phyloP scores from a whole-genome alignment of 192 early-diverging fungal species.

The Lunasporangiospora selenospora region DNA sequence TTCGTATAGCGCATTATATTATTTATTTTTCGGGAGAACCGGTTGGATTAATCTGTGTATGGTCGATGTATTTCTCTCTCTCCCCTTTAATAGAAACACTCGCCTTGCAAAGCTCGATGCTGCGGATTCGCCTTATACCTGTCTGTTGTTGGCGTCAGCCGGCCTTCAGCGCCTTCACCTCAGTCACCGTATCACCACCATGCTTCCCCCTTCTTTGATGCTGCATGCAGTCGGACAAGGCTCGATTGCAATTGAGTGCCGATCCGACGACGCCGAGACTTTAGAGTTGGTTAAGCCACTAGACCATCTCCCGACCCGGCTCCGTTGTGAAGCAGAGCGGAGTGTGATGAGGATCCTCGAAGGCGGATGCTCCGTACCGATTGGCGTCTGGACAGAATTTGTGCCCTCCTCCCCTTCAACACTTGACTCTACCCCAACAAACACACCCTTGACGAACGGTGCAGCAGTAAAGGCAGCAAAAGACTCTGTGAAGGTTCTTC shows the following conservation, averaged over 20 bases:
- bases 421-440: constrained; percentile 22
- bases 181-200: constrained; percentile 74
- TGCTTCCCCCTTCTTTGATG: constrained; percentile 63
- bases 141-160: constrained; percentile 86
- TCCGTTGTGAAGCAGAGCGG: constrained; percentile 83
- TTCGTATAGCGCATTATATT: too few species aligned
- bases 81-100: constrained; percentile 77
- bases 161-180: constrained; percentile 79
- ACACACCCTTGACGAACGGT: constrained; percentile 1
- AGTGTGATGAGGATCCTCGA: constrained; percentile 87
- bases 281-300: constrained; percentile 64
- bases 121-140: constrained; percentile 68
- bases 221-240: constrained; percentile 95
- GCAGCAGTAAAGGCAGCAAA: too few species aligned
- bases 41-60: not conserved
- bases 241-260: constrained; percentile 85
- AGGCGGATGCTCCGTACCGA: constrained; percentile 95
- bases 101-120: constrained; percentile 88
- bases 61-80: constrained; percentile 11
- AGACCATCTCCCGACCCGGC: constrained; percentile 66
- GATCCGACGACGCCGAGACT: constrained; percentile 64
- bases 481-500: constrained; percentile 42
- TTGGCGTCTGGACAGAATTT: constrained; percentile 81
- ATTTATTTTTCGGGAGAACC: constrained; percentile 4
- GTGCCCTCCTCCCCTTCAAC: not conserved